Base-by-base conservation (phyloP, 495 filamentous ascomycete species). In the Immersiella caudata region DNA sequence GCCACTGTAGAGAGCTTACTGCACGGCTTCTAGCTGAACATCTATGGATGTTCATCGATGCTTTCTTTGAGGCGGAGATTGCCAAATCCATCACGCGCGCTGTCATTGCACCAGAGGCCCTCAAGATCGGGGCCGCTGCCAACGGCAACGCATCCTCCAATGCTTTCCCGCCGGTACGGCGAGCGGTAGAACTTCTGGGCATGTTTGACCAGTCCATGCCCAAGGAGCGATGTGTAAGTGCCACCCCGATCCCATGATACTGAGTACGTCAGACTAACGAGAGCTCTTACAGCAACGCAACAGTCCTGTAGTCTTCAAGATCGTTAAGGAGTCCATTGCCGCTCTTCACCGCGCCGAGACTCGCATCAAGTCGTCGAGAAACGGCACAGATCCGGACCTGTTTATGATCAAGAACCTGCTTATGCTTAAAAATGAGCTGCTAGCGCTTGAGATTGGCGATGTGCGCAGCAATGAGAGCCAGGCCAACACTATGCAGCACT, bases 341-440 rank as follows among this genome's bases (percentile, higher is more conserved):
- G 68, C 79, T 29, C 74, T 84, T 50, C 80, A 82, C 62, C 85
- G 86, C 35, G 85, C 84, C 22, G 86, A 88, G 69, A 75, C 81
- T 2, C 80, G 80, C 49, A 75, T 83, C 60, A 78, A 75, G 60
- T 73, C 80, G 18, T 70, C 65, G 63, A 75, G 78, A 66, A 74
- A 65, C 52, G 71, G 70, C 71, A 86, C 83, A 6, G 91, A 95
- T 75, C 85, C 87, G 0, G 89, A 93, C 69, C 85, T 97, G 33
- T 97, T 97, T 78, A 87, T 96, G 67, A 89, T 97, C 78, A 93
- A 92, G 70, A 94, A 97, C 74, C 84, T 97, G 2, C 89, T 97
- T 49, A 88, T 96, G 67, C 86, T 97, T 12, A 96, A 96, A 72
- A 93, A 94, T 69, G 90, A 94, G 70, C 92, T 97, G 29, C 86